Base-by-base conservation (phyloP, 31 red algal genomes). In the Porphyra umbilicalis region DNA sequence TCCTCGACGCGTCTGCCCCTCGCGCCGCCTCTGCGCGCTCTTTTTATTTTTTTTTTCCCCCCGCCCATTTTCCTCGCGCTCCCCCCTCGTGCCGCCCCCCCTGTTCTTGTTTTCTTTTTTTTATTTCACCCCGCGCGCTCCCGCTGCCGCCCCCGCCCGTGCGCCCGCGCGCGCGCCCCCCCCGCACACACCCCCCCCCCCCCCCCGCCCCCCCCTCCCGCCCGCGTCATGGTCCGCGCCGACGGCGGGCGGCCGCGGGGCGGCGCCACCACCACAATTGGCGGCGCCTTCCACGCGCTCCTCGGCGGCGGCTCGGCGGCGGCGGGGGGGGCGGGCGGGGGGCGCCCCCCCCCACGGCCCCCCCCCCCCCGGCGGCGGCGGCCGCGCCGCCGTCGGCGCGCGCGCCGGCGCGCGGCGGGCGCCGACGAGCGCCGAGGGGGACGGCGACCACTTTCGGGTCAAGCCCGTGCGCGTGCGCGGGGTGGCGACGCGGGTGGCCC, bases 401-500 rank as follows among this genome's bases (percentile, higher is more conserved):
- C 25, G 57, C 25, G 16, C 25, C 57, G 57, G 57, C 25, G 57
- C 25, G 20, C 57, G 57, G 57, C 57, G 57, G 57, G 57, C 57
- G 57, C 57, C 57, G 25, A 71, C 57, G 25, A 71, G 57, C 20
- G 57, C 57, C 57, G 57, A 71, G 57, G 57, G 57, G 25, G 57
- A 71, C 57, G 11, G 13, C 57, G 57, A 71, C 57, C 57, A 71
- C 57, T 71, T 71, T 25, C 57, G 57, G 13, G 57, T 71, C 57
- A 71, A 71, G 57, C 57, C 57, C 57, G 57, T 71, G 25, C 57
- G 57, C 57, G 25, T 1, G 25, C 57, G 57, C 20, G 57, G 57
- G 4, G 57, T 71, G 13, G 25, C 76, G 11, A 30, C 76, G 76
- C 76, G 34, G 80, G 86, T 94, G 38, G n/a, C 80, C 75, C 82